phyloP scores from a whole-genome alignment of 768 basidiomycete genomes.

The Lentinula detonsa region DNA sequence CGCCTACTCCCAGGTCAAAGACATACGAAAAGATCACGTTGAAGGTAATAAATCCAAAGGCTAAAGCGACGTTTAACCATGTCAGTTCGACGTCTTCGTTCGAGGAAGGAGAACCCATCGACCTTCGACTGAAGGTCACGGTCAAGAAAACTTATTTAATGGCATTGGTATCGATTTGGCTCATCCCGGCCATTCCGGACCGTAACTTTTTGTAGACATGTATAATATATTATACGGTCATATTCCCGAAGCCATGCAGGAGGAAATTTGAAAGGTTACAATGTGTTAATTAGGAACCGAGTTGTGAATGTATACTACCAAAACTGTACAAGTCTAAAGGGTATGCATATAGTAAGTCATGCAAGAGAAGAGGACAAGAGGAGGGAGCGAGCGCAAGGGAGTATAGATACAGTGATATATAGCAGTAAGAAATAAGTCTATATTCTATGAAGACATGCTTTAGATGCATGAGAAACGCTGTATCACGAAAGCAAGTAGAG shows the following conservation, averaged over 20 bases:
- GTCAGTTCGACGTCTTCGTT: slow-evolving; percentile 24
- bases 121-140: neutral
- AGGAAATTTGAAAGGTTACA: too few relatives aligned
- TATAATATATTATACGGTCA: too few relatives aligned
- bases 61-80: slow-evolving; percentile 75
- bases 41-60: slow-evolving; percentile 69
- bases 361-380: too few relatives aligned
- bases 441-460: neutral
- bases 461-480: neutral
- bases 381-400: neutral
- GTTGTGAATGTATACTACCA: too few relatives aligned
- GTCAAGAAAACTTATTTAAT: too few relatives aligned
- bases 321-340: too few relatives aligned
- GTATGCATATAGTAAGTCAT: too few relatives aligned
- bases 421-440: neutral
- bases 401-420: neutral
- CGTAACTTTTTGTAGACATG: too few relatives aligned
- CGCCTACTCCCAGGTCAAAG: slow-evolving; percentile 64
- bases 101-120: neutral
- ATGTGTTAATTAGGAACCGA: too few relatives aligned
- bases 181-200: too few relatives aligned
- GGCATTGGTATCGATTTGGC: too few relatives aligned
- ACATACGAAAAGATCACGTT: slow-evolving; percentile 59
- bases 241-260: too few relatives aligned
- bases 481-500: neutral